Percentiles rank a stretch among this genome's conserved stretches.
phyloP scores from a whole-genome alignment of 768 basidiomycete species.

The Calocybe indica region DNA sequence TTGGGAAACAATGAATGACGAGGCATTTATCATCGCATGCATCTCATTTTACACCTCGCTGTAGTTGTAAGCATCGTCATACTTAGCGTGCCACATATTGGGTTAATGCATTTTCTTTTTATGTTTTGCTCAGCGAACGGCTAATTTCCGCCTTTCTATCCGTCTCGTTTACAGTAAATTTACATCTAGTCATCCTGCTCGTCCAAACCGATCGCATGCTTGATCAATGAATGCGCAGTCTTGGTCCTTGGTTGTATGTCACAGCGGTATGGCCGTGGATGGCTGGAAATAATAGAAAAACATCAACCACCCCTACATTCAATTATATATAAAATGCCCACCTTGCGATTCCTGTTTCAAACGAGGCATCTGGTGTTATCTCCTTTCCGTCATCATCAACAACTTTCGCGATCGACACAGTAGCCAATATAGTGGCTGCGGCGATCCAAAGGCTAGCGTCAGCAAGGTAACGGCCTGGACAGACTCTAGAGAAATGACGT shows the following conservation, averaged over 20 bases:
- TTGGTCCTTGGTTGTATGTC: neutral
- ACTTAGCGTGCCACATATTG: too few relatives aligned
- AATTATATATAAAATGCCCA: neutral
- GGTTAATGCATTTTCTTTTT: too few relatives aligned
- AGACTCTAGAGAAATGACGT: constrained; percentile 14
- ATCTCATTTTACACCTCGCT: too few relatives aligned
- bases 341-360: neutral
- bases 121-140: too few relatives aligned
- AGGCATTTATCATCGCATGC: too few relatives aligned
- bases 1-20: constrained; percentile 30
- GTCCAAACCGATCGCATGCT: neutral
- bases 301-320: neutral
- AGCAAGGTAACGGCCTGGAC: constrained; percentile 38
- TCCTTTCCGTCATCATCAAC: constrained; percentile 9
- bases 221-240: neutral
- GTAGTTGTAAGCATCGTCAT: too few relatives aligned
- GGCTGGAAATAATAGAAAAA: neutral
- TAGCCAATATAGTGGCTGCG: constrained; percentile 20
- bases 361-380: constrained; percentile 18
- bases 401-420: constrained; percentile 18
- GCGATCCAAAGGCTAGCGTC: constrained; percentile 31
- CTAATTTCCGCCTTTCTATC: too few relatives aligned
- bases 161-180: too few relatives aligned
- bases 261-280: constrained; percentile 1
- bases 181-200: neutral